Base-by-base conservation (phyloP, 2,329 filamentous ascomycete genomes). In the Calonectria henricotiae region DNA sequence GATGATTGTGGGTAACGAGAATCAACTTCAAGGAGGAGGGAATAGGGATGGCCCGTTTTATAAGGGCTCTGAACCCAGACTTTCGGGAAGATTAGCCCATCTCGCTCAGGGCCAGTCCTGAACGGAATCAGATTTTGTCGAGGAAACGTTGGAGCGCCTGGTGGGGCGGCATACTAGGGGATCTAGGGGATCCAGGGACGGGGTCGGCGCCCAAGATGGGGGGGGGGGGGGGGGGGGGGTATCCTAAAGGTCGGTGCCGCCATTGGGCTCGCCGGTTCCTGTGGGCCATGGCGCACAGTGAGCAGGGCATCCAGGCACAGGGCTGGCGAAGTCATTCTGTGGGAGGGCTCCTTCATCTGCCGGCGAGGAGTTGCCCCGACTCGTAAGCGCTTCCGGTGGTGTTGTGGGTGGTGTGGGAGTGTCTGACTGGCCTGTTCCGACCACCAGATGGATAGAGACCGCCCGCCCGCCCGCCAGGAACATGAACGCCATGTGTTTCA, bases 31-130 rank as follows among this genome's bases (percentile, higher is more conserved):
- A 51, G 69, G 65, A 65, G 69, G 70, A 55, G 69, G 70, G 71
- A 71, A 70, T 60, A 66, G 71, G 69, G 67, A 69, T 60, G 76
- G 69, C 68, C 75, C 74, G 69, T 78, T 79, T 79, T 79, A 79
- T 79, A 79, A 78, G 75, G 70, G 70, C 51, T 61, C 70, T 49
- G 69, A 70, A 65, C 71, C 73, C 67, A 65, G 60, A 66, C 35
- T 60, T 70, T 65, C 68, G 66, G 67, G 69, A 64, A 58, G 65
- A 67, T 47, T 62, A 43, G 35, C 61, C 67, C 63, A 65, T 67
- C 67, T 71, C 55, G 30, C 51, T 63, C 62, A 65, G 47, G 63
- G 35, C 67, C 58, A 69, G 41, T 64, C 62, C 17, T 51, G 63
- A 61, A 60, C 37, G 49, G 71, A 73, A 75, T 76, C 73, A 74